Evolutionary conservation across 2,329 filamentous ascomycete genomes (phyloP).

Genomic region (Monosporascus sp.): DNA sequence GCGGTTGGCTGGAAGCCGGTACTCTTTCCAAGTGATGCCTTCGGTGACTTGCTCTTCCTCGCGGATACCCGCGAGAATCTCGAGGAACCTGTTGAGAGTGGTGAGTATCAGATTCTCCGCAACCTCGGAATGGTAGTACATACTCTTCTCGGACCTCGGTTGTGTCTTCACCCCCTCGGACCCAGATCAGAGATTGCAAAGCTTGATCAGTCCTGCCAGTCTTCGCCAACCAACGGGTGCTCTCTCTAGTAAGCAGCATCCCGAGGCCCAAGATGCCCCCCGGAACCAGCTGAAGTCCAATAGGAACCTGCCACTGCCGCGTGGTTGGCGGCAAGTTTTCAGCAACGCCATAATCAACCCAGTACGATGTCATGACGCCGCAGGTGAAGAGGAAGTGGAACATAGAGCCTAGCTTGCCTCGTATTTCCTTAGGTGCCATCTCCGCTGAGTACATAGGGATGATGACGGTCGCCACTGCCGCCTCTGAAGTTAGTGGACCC

Average conservation of each 20-base stretch:
- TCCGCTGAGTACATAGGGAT: slow-evolving; percentile 42
- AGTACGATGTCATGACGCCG: slow-evolving; percentile 37
- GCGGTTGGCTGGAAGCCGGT: slow-evolving; percentile 40
- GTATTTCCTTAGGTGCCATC: slow-evolving; percentile 41
- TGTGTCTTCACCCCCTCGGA: slow-evolving; percentile 39
- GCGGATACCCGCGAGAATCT: slow-evolving; percentile 40
- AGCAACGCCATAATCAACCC: slow-evolving; percentile 42
- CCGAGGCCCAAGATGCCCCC: slow-evolving; percentile 41
- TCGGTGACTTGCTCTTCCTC: slow-evolving; percentile 40
- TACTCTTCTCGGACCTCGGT: slow-evolving; percentile 31
- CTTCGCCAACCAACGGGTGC: slow-evolving; percentile 40
- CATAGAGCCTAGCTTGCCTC: slow-evolving; percentile 36
- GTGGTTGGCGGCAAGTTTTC: slow-evolving; percentile 32
- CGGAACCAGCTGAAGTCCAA: slow-evolving; percentile 41
- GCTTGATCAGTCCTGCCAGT: slow-evolving; percentile 40
- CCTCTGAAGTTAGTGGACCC: background rate
- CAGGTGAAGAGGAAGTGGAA: slow-evolving; percentile 42
- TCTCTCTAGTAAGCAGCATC: slow-evolving; percentile 45
- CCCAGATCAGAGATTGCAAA: slow-evolving; percentile 42
- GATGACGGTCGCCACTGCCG: slow-evolving; percentile 31
- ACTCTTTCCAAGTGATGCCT: slow-evolving; percentile 41
- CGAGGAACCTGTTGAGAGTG: slow-evolving; percentile 25
- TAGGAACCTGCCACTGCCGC: slow-evolving; percentile 45
- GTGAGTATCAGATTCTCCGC: background rate
- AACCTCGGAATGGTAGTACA: slow-evolving; percentile 1